These are phyloP conservation scores for Cyamopsis tetragonoloba DNA, from an alignment of 306 rosid genomes.

Conservation along the genomic window DNA sequence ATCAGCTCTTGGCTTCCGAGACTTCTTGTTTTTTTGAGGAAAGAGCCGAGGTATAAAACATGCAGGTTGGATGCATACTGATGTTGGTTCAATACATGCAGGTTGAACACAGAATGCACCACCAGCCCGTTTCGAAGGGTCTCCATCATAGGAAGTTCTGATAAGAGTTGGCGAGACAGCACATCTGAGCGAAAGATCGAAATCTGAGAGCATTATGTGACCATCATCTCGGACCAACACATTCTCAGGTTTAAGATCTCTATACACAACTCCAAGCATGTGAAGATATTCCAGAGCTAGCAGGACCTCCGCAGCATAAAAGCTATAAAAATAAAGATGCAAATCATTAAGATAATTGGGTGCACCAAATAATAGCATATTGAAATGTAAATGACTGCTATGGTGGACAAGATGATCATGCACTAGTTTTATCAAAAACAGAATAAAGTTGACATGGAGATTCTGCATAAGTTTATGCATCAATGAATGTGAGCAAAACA, in stretches of 20 bases:
- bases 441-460: background rate
- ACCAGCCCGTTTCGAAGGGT: conserved; percentile 75
- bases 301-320: conserved; percentile 97
- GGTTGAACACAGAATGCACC: conserved; percentile 97
- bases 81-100: conserved; percentile 88
- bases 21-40: conserved; percentile 81
- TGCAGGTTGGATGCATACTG: conserved; percentile 92
- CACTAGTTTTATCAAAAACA: background rate
- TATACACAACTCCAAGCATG: conserved; percentile 98
- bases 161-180: conserved; percentile 83
- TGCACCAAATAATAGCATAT: background rate
- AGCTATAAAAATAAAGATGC: conserved; percentile 47
- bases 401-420: background rate
- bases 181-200: conserved; percentile 93
- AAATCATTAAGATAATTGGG: background rate
- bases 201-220: conserved; percentile 98
- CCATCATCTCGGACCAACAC: conserved; percentile 98
- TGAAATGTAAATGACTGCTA: background rate
- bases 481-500: no score
- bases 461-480: no score
- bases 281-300: conserved; percentile 96
- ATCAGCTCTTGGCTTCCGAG: conserved; percentile 59
- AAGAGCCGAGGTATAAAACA: conserved; percentile 84
- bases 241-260: conserved; percentile 97
- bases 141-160: conserved; percentile 59